These are phyloP conservation scores for Mollisiaceae sp. DNA, from an alignment of 2,329 filamentous ascomycete species.

Conservation along the genomic window DNA sequence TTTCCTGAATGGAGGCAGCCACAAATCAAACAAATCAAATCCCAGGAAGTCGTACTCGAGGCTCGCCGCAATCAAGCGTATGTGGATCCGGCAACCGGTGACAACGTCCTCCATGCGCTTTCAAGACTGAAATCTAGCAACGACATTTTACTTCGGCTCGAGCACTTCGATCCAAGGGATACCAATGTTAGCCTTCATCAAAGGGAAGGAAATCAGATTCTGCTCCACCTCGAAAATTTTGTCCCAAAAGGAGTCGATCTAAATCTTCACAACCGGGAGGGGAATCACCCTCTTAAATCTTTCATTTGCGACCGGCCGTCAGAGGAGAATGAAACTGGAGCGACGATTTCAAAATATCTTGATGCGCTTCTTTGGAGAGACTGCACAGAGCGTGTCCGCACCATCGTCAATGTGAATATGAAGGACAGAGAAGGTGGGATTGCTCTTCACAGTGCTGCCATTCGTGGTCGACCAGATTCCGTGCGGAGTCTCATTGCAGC, in stretches of 20 bases:
- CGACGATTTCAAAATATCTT: constrained; percentile 29
- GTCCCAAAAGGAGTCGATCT: constrained; percentile 10
- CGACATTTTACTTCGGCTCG: constrained; percentile 5
- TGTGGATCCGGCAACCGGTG: constrained; percentile 17
- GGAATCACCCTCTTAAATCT: constrained; percentile 4
- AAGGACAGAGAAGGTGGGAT: constrained; percentile 18
- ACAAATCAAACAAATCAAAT: neutral
- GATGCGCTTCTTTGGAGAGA: constrained; percentile 21
- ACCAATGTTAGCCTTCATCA: no score
- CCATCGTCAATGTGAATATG: constrained; percentile 25
- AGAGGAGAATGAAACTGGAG: constrained; percentile 14
- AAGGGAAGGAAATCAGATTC: no score
- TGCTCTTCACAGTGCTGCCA: constrained; percentile 18
- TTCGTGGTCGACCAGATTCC: constrained; percentile 19
- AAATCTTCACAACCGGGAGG: constrained; percentile 11
- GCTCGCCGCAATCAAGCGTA: constrained; percentile 10
- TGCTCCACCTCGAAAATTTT: no score
- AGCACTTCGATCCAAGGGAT: constrained; percentile 12
- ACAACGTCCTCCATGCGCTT: constrained; percentile 23
- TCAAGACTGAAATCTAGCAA: constrained; percentile 9
- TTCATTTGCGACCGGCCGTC: constrained; percentile 15
- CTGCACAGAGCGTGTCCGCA: constrained; percentile 12
- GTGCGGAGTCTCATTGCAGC: constrained; percentile 20
- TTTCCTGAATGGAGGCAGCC: constrained; percentile 3
- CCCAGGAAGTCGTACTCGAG: no score